Evolutionary conservation across 371 early-diverging fungal genomes (phyloP), one percentile per base, ranked within the genome.

Genomic region (Rhizopus delemar): DNA sequence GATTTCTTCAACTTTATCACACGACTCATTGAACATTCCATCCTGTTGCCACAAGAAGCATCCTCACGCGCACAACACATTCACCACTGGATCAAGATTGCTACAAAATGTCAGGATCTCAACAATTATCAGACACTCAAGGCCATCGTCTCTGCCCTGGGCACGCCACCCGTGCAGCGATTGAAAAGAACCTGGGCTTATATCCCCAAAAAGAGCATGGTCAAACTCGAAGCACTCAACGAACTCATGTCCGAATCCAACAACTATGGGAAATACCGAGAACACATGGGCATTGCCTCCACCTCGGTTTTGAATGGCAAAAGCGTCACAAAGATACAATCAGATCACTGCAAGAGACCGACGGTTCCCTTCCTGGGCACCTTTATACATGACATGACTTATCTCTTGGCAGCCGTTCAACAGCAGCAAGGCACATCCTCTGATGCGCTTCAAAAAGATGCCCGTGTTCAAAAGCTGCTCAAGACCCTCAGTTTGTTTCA

Each of bases 1-100:
- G 92, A 90, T 56, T 90, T 90, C 68, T 93, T 93, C 81, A 93
- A 93, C 62, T 91, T 89, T 63, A 57, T 90, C 31, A 89, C 92
- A 8, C 80, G 93, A 6, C 60, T 84, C 56, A 84, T 93, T 38
- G 93, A 93, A 66, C 81, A 81, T 56, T 81, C 88, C 5, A 82
- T 93, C 38, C 70, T 93, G 28, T 70, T 83, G 35, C 85, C 86
- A 0, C 74, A 78, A 36, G 83, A 81, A 36, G 81, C 88, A 3
- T 76, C 84, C 0, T 78, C 78, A 6, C 78, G 93, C 3, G 89
- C 89, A 0, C 81, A 82, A 51, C 75, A 77, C 12, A 83, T 91
- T 28, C 77, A 86, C 53, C 73, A 81, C 52, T 93, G 93, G 91
- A 83, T 87, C 56, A 90, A 90, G 66, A 83, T 90, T 3, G 90